phyloP scores from a whole-genome alignment of 2,329 filamentous ascomycete genomes.

The Xylaria sp. region DNA sequence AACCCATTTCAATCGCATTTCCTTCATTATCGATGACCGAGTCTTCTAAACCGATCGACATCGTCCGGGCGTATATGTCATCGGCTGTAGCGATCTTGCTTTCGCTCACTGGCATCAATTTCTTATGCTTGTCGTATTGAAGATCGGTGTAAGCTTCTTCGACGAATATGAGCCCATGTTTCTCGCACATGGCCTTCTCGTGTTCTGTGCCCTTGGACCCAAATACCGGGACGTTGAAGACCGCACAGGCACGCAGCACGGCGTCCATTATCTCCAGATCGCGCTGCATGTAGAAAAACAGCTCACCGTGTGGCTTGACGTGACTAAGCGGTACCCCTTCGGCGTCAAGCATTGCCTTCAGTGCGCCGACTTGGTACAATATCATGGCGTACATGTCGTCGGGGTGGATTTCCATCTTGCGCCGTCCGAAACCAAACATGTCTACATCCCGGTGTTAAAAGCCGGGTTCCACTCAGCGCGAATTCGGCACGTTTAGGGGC shows the following conservation, averaged over 20 bases:
- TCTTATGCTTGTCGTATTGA: conserved; percentile 22
- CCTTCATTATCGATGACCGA: conserved; percentile 15
- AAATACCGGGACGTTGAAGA: conserved; percentile 20
- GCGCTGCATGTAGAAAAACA: conserved; percentile 28
- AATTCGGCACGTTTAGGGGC: not conserved
- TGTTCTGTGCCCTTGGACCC: conserved; percentile 26
- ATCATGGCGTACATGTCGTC: conserved; percentile 29
- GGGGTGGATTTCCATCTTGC: conserved; percentile 22
- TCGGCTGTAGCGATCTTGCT: conserved; percentile 17
- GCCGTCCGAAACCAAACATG: conserved; percentile 19
- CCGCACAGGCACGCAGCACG: conserved; percentile 19
- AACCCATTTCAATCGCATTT: conserved; percentile 7
- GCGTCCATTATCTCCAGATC: conserved; percentile 23
- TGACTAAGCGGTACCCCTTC: conserved; percentile 23
- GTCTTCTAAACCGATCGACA: conserved; percentile 21
- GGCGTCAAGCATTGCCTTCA: conserved; percentile 24
- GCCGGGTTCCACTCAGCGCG: not conserved
- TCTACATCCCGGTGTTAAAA: not conserved
- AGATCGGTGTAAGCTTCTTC: conserved; percentile 24
- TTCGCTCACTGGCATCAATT: conserved; percentile 19
- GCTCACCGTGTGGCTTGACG: conserved; percentile 20
- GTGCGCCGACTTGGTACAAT: conserved; percentile 18
- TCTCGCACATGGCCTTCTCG: conserved; percentile 22
- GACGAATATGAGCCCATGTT: conserved; percentile 19
- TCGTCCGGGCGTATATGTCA: conserved; percentile 15